Evolutionary conservation across 2,329 filamentous ascomycete species (phyloP).

Genomic region (Fusarium sp.): DNA sequence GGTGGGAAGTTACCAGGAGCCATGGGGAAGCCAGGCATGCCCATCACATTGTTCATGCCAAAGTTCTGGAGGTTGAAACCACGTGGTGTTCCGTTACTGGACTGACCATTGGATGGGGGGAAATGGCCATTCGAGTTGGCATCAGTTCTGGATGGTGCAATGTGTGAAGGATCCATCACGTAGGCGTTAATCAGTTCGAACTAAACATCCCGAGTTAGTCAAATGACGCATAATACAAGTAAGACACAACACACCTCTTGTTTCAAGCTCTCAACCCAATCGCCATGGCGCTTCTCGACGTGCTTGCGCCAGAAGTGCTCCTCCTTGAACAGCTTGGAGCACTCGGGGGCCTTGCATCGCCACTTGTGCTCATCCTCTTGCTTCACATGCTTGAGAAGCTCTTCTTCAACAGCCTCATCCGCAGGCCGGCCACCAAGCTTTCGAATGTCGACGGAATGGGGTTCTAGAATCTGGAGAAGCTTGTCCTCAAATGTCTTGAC

Average conservation of each 20-base stretch:
- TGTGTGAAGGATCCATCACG: conserved; percentile 92
- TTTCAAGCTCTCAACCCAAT: conserved; percentile 85
- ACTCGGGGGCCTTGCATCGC: conserved; percentile 96
- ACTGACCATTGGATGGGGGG: conserved; percentile 81
- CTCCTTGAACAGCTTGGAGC: conserved; percentile 96
- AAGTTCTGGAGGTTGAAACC: conserved; percentile 90
- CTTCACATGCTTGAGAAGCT: conserved; percentile 89
- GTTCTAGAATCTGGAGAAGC: conserved; percentile 90
- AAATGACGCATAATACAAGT: not conserved
- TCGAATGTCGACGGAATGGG: conserved; percentile 85
- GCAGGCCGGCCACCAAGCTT: conserved; percentile 91
- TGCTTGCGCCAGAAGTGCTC: conserved; percentile 98
- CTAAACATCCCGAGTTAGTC: conserved; percentile 59
- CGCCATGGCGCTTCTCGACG: conserved; percentile 92
- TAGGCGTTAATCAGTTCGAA: conserved; percentile 93
- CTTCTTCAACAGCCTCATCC: conserved; percentile 88
- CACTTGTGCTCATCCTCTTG: conserved; percentile 98
- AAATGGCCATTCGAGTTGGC: conserved; percentile 97
- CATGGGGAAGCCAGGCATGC: conserved; percentile 71
- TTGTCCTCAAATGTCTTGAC: conserved; percentile 99
- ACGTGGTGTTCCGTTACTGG: conserved; percentile 85
- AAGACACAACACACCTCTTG: conserved; percentile 77
- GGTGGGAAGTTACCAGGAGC: conserved; percentile 62
- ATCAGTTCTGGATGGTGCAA: conserved; percentile 92
- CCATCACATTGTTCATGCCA: conserved; percentile 69